These are phyloP conservation scores for Pezicula carpinea DNA, from an alignment of 2,329 filamentous ascomycete species.

Conservation along the genomic window DNA sequence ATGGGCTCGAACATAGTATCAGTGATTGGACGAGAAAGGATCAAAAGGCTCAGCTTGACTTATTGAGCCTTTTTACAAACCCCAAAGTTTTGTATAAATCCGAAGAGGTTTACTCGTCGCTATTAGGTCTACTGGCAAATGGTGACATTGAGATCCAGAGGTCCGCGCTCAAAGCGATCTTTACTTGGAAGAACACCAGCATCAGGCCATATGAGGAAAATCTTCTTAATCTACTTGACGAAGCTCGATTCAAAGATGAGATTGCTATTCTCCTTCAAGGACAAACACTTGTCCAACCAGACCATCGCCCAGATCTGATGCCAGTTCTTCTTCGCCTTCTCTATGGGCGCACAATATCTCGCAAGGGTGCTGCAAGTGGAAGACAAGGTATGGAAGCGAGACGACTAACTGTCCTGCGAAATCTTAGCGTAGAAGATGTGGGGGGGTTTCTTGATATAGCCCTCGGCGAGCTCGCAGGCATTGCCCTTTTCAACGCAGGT, in stretches of 20 bases:
- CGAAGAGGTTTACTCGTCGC: conserved; percentile 67
- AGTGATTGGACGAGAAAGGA: conserved; percentile 71
- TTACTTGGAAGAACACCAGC: conserved; percentile 81
- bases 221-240: conserved; percentile 81
- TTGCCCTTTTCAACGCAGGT: conserved; percentile 49
- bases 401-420: conserved; percentile 74
- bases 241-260: conserved; percentile 88
- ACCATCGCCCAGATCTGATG: conserved; percentile 71
- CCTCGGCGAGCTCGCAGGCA: conserved; percentile 61
- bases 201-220: conserved; percentile 80
- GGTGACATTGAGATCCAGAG: conserved; percentile 90
- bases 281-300: conserved; percentile 65
- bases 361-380: conserved; percentile 71
- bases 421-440: conserved; percentile 69
- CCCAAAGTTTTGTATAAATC: conserved; percentile 78
- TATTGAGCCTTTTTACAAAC: conserved; percentile 84
- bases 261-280: conserved; percentile 82
- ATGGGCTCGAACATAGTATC: conserved; percentile 23
- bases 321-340: conserved; percentile 82
- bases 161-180: conserved; percentile 73
- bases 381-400: conserved; percentile 78
- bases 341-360: conserved; percentile 84
- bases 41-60: conserved; percentile 73
- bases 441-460: conserved; percentile 80
- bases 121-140: conserved; percentile 75